These are phyloP conservation scores for Trypanosoma avium DNA, from an alignment of 208 protist genomes.

Conservation along the genomic window DNA sequence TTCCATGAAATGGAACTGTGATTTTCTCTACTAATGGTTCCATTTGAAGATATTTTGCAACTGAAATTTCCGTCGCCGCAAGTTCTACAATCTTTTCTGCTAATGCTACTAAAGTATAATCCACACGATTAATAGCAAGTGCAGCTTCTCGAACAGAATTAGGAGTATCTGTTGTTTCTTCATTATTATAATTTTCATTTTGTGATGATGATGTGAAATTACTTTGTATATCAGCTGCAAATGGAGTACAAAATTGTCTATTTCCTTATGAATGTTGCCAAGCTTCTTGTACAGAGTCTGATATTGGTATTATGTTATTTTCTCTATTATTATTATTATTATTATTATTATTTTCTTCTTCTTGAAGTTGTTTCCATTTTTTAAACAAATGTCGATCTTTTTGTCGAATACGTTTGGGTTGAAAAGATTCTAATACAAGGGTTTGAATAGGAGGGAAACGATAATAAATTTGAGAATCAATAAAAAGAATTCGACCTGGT, in stretches of 20 bases:
- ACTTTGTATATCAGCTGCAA: slow-evolving; percentile 6
- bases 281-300: too few species aligned
- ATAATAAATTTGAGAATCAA: slow-evolving; percentile 86
- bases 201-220: not conserved
- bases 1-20: slow-evolving; percentile 69
- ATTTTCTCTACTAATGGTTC: slow-evolving; percentile 84
- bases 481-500: slow-evolving; percentile 60
- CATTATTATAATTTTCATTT: not conserved
- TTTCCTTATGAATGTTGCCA: not conserved
- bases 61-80: slow-evolving; percentile 40
- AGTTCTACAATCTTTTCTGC: slow-evolving; percentile 81
- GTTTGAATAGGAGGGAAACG: slow-evolving; percentile 67
- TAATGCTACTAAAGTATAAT: slow-evolving; percentile 81
- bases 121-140: slow-evolving; percentile 63
- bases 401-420: slow-evolving; percentile 48
- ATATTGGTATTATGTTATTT: not conserved
- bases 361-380: not conserved
- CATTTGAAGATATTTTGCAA: slow-evolving; percentile 63
- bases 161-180: not conserved
- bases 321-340: not conserved
- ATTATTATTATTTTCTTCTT: not conserved
- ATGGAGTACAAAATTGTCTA: not conserved
- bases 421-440: slow-evolving; percentile 68
- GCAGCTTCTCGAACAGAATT: slow-evolving; percentile 18
- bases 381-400: slow-evolving; percentile 27